Percentiles rank a stretch among this genome's conserved stretches.
phyloP scores from a whole-genome alignment of 768 basidiomycete species.

The Tremella yokohamensis region DNA sequence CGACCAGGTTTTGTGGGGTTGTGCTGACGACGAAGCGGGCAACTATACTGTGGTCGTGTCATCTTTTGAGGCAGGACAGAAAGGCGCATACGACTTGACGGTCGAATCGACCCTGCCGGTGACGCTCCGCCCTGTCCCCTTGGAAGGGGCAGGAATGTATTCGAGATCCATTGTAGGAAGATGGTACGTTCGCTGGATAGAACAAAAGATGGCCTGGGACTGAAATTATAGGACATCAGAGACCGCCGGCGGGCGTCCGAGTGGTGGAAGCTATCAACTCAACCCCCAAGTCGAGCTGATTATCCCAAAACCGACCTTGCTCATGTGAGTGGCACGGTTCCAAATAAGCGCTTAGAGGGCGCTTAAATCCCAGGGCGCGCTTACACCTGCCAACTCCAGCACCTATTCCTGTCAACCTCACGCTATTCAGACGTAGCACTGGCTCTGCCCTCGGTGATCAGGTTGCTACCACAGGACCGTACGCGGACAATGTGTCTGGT shows the following conservation, averaged over 20 bases:
- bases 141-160: slow-evolving; percentile 92
- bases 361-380: neutral
- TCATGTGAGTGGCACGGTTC: slow-evolving; percentile 26
- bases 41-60: slow-evolving; percentile 82
- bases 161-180: slow-evolving; percentile 62
- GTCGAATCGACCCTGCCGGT: slow-evolving; percentile 63
- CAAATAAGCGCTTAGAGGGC: neutral
- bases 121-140: slow-evolving; percentile 64
- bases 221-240: slow-evolving; percentile 56
- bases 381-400: slow-evolving; percentile 24
- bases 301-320: slow-evolving; percentile 17
- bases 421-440: slow-evolving; percentile 52
- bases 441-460: slow-evolving; percentile 46
- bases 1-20: neutral
- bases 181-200: slow-evolving; percentile 59
- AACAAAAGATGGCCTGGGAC: neutral
- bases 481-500: slow-evolving; percentile 70
- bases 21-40: slow-evolving; percentile 57
- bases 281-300: slow-evolving; percentile 69
- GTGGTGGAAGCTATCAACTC: slow-evolving; percentile 60
- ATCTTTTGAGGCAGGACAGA: slow-evolving; percentile 70
- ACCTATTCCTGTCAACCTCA: slow-evolving; percentile 40
- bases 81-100: slow-evolving; percentile 64
- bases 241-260: slow-evolving; percentile 68
- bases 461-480: slow-evolving; percentile 71